Base-by-base conservation (phyloP, 1,139 yeast genomes). In the Kurtzmaniella quercitrusa region DNA sequence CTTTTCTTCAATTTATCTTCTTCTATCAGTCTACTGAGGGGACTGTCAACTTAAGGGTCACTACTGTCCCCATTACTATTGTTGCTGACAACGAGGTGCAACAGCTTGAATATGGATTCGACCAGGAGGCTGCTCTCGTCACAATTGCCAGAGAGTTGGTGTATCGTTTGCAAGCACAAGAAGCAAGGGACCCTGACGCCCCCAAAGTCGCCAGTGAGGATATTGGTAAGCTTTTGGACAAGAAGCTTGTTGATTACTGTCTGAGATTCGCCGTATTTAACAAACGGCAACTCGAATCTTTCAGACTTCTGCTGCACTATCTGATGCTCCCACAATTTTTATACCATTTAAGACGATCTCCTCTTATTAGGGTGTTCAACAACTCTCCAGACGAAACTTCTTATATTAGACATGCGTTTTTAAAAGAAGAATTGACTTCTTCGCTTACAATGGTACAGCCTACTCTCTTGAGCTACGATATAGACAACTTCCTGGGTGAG, bases 181-280 rank as follows among this genome's bases (percentile, higher is more conserved):
- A 50, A n/a, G 44, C 55, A 1, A 48, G 51, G 19, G 51, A 53
- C 7, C 27, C 40, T 24, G 65, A 68, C 34, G 60, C 68, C 9
- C 57, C 60, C n/a, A 63, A 67, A 21, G 87, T 82, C 50, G 86
- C 79, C 48, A 81, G 85, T 29, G 73, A 80, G 10, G 95, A 87
- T 56, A 79, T 91, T 18, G 68, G 86, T 47, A 81, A 95, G 65
- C 87, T 94, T 82, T 79, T 90, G 46, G 98, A 93, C 65, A 81
- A 94, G 57, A 77, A 84, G 59, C 72, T 91, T 52, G 85, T 93
- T 51, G 85, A 90, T 51, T 73, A 88, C 53, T 91, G 98, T 65
- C 81, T 85, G 46, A 80, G 90, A 54, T 91, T 87, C 65, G 96
- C 96, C 29, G 94, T 88, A 54, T 93, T 85, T 63, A 77, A 82